Evolutionary conservation across 352 stramenopile genomes (phyloP), one percentile per base, ranked within the genome.

Genomic region (Thalassiosira exigua): DNA sequence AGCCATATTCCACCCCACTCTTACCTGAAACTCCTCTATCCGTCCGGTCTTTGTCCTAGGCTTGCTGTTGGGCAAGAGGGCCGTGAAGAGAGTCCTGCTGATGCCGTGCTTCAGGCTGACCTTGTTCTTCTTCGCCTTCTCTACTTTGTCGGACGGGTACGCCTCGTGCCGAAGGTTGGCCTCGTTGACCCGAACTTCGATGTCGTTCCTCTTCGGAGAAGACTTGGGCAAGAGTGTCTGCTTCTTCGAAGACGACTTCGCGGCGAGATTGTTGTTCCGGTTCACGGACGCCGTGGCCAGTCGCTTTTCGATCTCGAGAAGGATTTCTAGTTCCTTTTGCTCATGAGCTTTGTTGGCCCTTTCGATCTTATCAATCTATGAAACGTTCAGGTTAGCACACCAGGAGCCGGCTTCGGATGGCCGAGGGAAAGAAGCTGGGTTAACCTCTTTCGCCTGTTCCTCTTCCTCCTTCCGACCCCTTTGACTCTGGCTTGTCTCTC

Each of bases 61-160:
- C 36, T 44, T 44, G 36, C 7, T 44, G 7, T 14, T 44, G 14
- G 36, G 36, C 36, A 14, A 44, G 14, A 44, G 36, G 36, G 7
- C 14, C 36, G 7, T 7, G 22, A 9, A 29, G 19, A 14, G 17
- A 22, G 36, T 56, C 54, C 59, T 56, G 59, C 39, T 68, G n/a
- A 9, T 33, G 9, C n/a, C n/a, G n/a, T 60, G 52, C 59, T 56
- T 68, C 21, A 41, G 39, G 12, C 30, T 52, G 24, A 27, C 57
- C 32, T 53, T 32, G 21, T 53, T 68, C 39, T 50, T 57, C 36
- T 7, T 44, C 36, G 59, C 59, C 19, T 68, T 68, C 1, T 68
- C 59, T 42, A 68, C 59, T 36, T 53, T 68, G 27, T 68, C 29
- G 3, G 32, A 24, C 19, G 54, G 24, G 46, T 56, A 68, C 4